Evolutionary conservation across 495 filamentous ascomycete genomes (phyloP).

Genomic region (Friedmanniomyces simplex): DNA sequence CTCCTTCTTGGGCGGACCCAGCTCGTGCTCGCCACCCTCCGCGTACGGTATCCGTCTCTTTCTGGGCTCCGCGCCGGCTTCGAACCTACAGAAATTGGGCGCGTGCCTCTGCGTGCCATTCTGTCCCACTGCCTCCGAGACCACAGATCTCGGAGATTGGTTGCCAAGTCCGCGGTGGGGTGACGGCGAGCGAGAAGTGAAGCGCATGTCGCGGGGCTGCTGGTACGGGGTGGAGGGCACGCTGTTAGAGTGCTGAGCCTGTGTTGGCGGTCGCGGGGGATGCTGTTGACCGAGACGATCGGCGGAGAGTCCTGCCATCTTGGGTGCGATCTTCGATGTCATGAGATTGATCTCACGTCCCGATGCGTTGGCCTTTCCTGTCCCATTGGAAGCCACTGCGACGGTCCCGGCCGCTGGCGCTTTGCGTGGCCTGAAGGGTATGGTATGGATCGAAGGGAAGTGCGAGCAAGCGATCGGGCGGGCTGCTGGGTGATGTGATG

Average conservation of each 20-base stretch:
- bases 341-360: conserved; percentile 12
- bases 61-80: conserved; percentile 62
- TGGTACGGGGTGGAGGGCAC: conserved; percentile 92
- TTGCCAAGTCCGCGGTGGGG: conserved; percentile 57
- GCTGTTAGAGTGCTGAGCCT: conserved; percentile 68
- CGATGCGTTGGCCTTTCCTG: not conserved
- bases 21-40: conserved; percentile 24
- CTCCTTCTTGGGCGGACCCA: conserved; percentile 43
- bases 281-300: conserved; percentile 5
- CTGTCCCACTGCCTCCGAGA: conserved; percentile 72
- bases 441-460: not conserved
- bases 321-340: conserved; percentile 2
- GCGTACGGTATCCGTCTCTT: conserved; percentile 85
- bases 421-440: not conserved
- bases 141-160: conserved; percentile 81
- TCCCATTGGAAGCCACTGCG: conserved; percentile 19
- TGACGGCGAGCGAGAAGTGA: conserved; percentile 76
- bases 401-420: not conserved
- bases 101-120: conserved; percentile 48
- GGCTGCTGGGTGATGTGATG: not conserved
- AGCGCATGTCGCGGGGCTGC: conserved; percentile 71
- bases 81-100: conserved; percentile 64
- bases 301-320: conserved; percentile 3
- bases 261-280: conserved; percentile 23
- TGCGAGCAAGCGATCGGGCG: not conserved